Evolutionary conservation across 2,329 filamentous ascomycete species (phyloP).

Genomic region (Fusarium mexicanum): DNA sequence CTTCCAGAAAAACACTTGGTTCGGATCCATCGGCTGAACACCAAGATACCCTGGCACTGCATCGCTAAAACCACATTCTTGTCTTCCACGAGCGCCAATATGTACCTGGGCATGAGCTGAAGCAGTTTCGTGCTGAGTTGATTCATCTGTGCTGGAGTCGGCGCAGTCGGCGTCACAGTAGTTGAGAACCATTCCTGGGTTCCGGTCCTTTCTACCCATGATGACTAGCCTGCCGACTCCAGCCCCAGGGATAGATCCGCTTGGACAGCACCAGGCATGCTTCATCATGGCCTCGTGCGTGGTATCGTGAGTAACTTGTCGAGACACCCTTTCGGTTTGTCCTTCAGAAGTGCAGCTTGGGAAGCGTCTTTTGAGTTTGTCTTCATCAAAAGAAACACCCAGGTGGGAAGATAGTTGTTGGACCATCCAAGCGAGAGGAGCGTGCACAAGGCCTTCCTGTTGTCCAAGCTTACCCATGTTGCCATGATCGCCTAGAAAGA

Average conservation of each 20-base stretch:
- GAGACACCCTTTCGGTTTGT: fast-evolving
- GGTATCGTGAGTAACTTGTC: neutral
- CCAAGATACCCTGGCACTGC: neutral
- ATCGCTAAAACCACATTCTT: neutral
- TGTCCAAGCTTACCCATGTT: neutral
- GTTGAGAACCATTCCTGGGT: neutral
- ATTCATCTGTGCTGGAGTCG: neutral
- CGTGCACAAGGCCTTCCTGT: neutral
- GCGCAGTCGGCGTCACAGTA: neutral
- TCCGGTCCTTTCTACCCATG: neutral
- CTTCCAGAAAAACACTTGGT: neutral
- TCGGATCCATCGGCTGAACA: neutral
- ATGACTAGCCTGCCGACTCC: neutral
- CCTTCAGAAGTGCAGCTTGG: neutral
- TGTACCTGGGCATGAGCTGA: neutral
- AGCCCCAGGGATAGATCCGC: neutral
- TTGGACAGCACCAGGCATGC: neutral
- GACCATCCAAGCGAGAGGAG: neutral
- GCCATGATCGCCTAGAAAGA: neutral
- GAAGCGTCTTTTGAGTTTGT: neutral
- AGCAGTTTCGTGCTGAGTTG: neutral
- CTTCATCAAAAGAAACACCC: neutral
- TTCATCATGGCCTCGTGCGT: neutral
- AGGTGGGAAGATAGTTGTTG: neutral
- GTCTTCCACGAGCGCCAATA: neutral